Conservation (phyloP, 345 rosid species). For the Linum usitatissimum region DNA sequence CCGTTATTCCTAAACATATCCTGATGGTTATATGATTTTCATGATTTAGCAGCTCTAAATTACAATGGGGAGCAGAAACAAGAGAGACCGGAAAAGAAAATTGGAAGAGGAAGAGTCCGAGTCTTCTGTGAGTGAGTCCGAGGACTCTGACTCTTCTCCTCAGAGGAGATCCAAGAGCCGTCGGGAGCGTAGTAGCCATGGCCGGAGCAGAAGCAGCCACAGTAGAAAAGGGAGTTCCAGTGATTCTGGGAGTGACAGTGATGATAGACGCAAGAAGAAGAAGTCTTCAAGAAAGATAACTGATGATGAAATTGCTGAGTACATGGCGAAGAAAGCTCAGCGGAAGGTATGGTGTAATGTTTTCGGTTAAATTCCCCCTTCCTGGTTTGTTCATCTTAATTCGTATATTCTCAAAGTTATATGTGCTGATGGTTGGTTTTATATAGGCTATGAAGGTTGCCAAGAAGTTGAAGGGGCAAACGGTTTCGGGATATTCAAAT, state of each 20-base stretch:
- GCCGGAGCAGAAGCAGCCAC: conserved; percentile 21
- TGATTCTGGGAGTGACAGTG: conserved; percentile 28
- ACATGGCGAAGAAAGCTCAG: conserved; percentile 69
- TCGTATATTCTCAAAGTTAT: conserved; percentile 1
- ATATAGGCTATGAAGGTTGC: conserved; percentile 59
- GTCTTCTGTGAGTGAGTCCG: conserved; percentile 20
- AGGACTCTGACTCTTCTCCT: conserved; percentile 19
- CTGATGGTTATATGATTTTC: not conserved
- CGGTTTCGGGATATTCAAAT: conserved; percentile 80
- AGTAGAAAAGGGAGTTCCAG: conserved; percentile 13
- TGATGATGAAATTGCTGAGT: conserved; percentile 59
- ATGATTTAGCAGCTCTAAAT: not conserved
- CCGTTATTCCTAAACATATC: too few relatives aligned
- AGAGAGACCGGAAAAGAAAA: conserved; percentile 14
- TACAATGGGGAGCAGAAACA: conserved; percentile 11
- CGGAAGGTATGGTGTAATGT: conserved; percentile 40
- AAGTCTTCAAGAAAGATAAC: conserved; percentile 38
- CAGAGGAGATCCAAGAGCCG: conserved; percentile 25
- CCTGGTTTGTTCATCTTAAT: not conserved
- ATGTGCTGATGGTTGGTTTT: conserved; percentile 7
- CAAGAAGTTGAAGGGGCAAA: conserved; percentile 62
- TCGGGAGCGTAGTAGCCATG: conserved; percentile 12
- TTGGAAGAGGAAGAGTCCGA: conserved; percentile 18
- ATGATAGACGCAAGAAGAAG: conserved; percentile 28
- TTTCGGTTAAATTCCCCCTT: conserved; percentile 2